Evolutionary conservation across 257 asterid genomes (phyloP).

Genomic region (Lycium ferocissimum): DNA sequence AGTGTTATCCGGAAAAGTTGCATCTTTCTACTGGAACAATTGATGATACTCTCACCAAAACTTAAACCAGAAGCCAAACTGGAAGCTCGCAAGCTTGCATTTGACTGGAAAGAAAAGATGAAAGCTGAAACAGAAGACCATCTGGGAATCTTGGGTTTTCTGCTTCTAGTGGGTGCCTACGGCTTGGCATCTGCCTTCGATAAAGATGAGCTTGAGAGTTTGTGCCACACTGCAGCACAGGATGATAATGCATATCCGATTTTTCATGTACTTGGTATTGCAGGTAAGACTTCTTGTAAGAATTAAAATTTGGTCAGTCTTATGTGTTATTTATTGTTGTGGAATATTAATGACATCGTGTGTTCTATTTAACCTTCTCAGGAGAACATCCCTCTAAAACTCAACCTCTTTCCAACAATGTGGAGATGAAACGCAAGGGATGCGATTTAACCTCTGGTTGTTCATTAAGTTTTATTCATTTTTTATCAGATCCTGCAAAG

Average conservation of each 20-base stretch:
- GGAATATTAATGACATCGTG: too few relatives aligned
- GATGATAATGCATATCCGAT: not conserved
- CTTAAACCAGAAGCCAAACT: slow-evolving; percentile 24
- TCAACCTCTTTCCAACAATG: not conserved
- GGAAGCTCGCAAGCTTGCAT: slow-evolving; percentile 26
- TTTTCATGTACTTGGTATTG: not conserved
- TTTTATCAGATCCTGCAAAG: slow-evolving; percentile 21
- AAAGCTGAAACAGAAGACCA: not conserved
- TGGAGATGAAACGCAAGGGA: slow-evolving; percentile 20
- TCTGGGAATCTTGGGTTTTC: slow-evolving; percentile 11
- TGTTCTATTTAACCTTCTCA: too few relatives aligned
- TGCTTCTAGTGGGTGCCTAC: slow-evolving; percentile 22
- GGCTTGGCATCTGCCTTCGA: not conserved
- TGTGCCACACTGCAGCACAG: slow-evolving; percentile 6
- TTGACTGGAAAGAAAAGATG: slow-evolving; percentile 24
- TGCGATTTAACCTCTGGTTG: not conserved
- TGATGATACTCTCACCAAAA: slow-evolving; percentile 21
- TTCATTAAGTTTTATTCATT: not conserved
- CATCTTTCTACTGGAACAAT: slow-evolving; percentile 31
- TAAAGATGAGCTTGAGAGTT: slow-evolving; percentile 15
- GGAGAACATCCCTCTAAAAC: too few relatives aligned
- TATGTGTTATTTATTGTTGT: not conserved
- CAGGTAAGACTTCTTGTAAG: slow-evolving; percentile 4
- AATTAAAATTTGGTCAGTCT: not conserved
- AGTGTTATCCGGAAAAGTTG: slow-evolving; percentile 8